A percentile compares a stretch with the other conserved stretches of the same genome.
Evolutionary conservation across 164 flowering plant species (phyloP).

Genomic region (Cinnamomum micranthum): DNA sequence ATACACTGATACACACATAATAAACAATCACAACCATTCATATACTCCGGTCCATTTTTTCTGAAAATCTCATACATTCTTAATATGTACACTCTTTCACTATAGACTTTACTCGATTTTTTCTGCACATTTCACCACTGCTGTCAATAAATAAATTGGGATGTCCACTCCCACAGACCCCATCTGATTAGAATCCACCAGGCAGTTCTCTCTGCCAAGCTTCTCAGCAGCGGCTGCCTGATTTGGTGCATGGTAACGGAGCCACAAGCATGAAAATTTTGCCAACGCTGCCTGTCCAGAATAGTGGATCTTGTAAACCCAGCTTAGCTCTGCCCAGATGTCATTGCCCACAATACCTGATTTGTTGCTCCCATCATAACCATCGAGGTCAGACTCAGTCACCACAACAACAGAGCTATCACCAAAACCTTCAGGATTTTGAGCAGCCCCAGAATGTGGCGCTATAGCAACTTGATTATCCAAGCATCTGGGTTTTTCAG

Average conservation of each 20-base stretch:
- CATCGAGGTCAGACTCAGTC: conserved; percentile 71
- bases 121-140: background rate
- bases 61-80: background rate
- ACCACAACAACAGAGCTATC: conserved; percentile 73
- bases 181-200: conserved; percentile 33
- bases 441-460: conserved; percentile 1
- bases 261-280: conserved; percentile 63
- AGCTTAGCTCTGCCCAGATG: conserved; percentile 54
- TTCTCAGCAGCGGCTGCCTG: conserved; percentile 28
- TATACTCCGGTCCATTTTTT: background rate
- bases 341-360: conserved; percentile 31
- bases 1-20: background rate
- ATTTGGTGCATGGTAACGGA: conserved; percentile 32
- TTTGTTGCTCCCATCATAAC: conserved; percentile 41
- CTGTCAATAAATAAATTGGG: conserved; percentile 40
- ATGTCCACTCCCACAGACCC: conserved; percentile 61
- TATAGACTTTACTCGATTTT: background rate
- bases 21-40: background rate
- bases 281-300: conserved; percentile 65
- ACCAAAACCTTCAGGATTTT: conserved; percentile 22
- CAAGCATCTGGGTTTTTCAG: conserved; percentile 9
- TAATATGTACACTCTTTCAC: background rate
- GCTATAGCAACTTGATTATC: conserved; percentile 9
- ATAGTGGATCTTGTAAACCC: conserved; percentile 54
- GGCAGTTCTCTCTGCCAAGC: conserved; percentile 32